Conservation (phyloP, 2,329 filamentous ascomycete species). For the Graphiopsis chlorocephala region DNA sequence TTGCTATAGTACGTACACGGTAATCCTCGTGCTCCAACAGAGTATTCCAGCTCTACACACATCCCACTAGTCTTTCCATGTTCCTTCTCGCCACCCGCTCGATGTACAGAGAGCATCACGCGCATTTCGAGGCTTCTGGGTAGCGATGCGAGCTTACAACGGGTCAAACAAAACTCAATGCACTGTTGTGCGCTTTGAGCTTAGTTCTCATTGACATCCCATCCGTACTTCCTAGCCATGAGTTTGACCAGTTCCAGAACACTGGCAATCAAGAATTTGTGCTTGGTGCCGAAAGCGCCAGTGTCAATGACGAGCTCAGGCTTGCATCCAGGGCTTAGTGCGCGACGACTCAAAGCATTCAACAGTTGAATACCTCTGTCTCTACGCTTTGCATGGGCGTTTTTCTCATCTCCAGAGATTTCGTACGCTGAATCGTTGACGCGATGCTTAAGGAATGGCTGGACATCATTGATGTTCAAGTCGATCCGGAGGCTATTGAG, state of each 20-base stretch:
- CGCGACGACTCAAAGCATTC: not conserved
- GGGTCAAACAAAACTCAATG: not conserved
- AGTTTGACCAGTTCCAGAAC: no score
- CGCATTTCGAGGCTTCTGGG: not conserved
- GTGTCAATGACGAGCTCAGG: not conserved
- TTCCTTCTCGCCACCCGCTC: not conserved
- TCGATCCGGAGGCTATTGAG: not conserved
- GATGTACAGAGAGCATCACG: not conserved
- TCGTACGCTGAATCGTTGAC: not conserved
- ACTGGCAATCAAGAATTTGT: not conserved
- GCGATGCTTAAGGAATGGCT: not conserved
- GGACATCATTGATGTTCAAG: not conserved
- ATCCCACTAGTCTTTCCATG: not conserved
- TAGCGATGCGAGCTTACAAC: not conserved
- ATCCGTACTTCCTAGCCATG: constrained; percentile 22
- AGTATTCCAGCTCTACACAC: not conserved
- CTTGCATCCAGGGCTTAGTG: not conserved
- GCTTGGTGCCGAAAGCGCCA: not conserved
- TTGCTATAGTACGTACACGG: not conserved
- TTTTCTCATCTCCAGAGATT: not conserved
- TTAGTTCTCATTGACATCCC: constrained; percentile 17
- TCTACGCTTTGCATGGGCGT: not conserved
- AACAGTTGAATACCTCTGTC: not conserved
- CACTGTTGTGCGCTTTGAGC: not conserved
- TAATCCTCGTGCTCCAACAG: no score